A percentile compares a stretch with the other conserved stretches of the same genome.
phyloP scores from a whole-genome alignment of 2,329 filamentous ascomycete species.

The Fusarium agapanthi region DNA sequence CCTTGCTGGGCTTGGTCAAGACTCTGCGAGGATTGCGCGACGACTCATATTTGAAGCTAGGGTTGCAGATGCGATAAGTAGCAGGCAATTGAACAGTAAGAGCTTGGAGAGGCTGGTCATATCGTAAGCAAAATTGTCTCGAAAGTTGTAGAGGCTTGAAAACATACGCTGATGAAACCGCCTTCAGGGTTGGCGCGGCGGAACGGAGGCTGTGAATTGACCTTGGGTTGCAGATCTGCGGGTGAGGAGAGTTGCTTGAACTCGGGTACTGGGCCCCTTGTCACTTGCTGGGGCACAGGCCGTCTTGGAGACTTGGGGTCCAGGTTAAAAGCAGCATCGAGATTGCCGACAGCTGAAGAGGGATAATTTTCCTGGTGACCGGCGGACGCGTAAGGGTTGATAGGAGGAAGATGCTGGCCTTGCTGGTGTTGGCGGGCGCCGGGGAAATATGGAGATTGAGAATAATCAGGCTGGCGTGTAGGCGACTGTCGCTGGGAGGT shows the following conservation, averaged over 20 bases:
- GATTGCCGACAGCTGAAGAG: slow-evolving; percentile 73
- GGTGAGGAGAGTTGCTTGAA: slow-evolving; percentile 81
- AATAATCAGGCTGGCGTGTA: slow-evolving; percentile 71
- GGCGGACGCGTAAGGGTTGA: slow-evolving; percentile 72
- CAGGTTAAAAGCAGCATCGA: slow-evolving; percentile 71
- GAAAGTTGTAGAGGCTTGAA: not conserved
- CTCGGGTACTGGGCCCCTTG: slow-evolving; percentile 80
- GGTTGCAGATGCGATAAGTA: slow-evolving; percentile 98
- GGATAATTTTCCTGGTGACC: slow-evolving; percentile 73
- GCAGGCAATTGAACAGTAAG: slow-evolving; percentile 91
- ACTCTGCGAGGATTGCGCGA: slow-evolving; percentile 95
- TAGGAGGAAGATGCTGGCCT: slow-evolving; percentile 75
- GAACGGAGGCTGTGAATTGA: slow-evolving; percentile 89
- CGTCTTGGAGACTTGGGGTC: slow-evolving; percentile 68
- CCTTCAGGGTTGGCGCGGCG: slow-evolving; percentile 95
- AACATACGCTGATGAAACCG: slow-evolving; percentile 92
- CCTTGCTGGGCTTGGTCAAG: slow-evolving; percentile 97
- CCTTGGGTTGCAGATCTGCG: slow-evolving; percentile 80
- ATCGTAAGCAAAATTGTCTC: slow-evolving; percentile 15
- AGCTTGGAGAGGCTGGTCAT: slow-evolving; percentile 84
- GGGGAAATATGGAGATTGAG: slow-evolving; percentile 66
- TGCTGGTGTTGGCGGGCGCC: slow-evolving; percentile 52
- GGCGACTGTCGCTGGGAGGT: slow-evolving; percentile 78
- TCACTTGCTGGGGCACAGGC: slow-evolving; percentile 56
- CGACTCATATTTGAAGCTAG: slow-evolving; percentile 97